Percentiles rank a stretch among this genome's conserved stretches.
phyloP scores from a whole-genome alignment of 441 rosid species.

The Croton setiger region DNA sequence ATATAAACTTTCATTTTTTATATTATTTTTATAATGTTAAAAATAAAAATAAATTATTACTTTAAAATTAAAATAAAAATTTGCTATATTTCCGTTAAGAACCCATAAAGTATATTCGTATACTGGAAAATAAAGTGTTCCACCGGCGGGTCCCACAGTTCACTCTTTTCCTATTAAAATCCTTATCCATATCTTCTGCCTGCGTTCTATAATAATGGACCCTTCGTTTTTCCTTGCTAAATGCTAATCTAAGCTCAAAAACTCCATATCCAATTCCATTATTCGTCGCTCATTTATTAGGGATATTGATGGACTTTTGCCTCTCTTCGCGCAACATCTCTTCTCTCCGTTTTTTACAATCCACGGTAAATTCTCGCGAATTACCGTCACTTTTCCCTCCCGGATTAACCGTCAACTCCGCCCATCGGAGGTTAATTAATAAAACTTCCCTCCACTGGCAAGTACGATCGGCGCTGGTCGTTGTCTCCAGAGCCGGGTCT shows the following conservation, averaged over 20 bases:
- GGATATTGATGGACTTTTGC: constrained; percentile 45
- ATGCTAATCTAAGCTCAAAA: not conserved
- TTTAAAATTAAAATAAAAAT: too few species aligned
- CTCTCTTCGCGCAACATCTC: constrained; percentile 32
- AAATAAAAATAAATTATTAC: too few species aligned
- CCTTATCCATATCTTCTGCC: not conserved
- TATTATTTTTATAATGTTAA: too few species aligned
- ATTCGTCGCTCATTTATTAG: not conserved
- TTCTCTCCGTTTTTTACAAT: constrained; percentile 31
- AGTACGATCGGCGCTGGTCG: constrained; percentile 10
- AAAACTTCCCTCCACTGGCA: constrained; percentile 8
- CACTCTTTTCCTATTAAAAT: not conserved
- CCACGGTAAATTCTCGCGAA: constrained; percentile 19
- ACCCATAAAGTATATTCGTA: too few species aligned
- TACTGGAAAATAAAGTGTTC: too few species aligned
- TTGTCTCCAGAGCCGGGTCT: constrained; percentile 48
- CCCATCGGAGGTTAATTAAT: not conserved
- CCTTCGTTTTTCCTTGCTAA: not conserved
- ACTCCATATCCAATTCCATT: not conserved
- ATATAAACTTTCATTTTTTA: too few species aligned
- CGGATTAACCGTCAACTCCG: not conserved
- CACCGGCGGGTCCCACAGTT: too few species aligned
- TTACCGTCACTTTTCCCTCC: constrained; percentile 5
- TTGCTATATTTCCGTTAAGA: too few species aligned
- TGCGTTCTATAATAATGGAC: not conserved